Evolutionary conservation across 805 yeast species (phyloP).

Genomic region (Komagataella pastoris): DNA sequence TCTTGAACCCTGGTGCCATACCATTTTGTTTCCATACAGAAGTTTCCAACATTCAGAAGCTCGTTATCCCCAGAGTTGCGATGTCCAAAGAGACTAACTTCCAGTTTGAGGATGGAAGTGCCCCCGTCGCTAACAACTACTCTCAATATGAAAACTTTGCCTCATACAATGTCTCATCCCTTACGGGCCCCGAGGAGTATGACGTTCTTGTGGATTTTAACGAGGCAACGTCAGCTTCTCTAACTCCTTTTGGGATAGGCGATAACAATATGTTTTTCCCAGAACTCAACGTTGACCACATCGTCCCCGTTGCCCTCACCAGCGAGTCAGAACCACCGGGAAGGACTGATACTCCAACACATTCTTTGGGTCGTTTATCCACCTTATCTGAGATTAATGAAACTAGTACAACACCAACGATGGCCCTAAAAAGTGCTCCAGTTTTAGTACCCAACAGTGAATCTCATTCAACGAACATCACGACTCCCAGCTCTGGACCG

Average conservation of each 20-base stretch:
- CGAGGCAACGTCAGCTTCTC: background rate
- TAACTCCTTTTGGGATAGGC: background rate
- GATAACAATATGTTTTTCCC: background rate
- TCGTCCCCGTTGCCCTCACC: background rate
- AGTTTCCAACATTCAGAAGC: background rate
- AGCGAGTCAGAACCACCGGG: background rate
- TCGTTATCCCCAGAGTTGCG: background rate
- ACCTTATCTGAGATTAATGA: background rate
- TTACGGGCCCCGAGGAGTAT: background rate
- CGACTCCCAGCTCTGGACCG: background rate
- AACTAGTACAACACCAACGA: background rate
- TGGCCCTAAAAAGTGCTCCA: background rate
- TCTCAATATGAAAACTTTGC: background rate
- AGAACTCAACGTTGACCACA: background rate
- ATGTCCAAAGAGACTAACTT: background rate
- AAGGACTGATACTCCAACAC: background rate
- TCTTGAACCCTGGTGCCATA: background rate
- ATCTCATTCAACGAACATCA: background rate
- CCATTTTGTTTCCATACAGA: background rate
- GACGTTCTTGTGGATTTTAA: background rate
- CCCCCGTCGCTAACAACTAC: background rate
- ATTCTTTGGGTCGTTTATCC: background rate
- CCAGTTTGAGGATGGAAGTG: background rate
- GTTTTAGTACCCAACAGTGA: background rate
- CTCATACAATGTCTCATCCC: background rate